Evolutionary conservation across 768 basidiomycete species (phyloP).

Genomic region (Plicaturopsis crispa): DNA sequence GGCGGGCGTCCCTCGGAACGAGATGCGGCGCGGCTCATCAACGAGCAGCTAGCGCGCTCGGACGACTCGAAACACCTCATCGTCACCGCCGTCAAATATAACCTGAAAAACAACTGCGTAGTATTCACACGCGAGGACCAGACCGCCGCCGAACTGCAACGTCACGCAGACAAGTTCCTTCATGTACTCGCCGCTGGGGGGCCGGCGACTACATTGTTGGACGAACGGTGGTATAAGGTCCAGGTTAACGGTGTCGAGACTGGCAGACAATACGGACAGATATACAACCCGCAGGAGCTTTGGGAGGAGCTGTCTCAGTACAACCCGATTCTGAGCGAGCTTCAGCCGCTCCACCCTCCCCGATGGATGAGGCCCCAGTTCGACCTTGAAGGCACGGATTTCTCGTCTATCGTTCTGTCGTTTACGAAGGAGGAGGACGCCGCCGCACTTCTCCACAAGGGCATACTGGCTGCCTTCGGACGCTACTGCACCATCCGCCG

Average conservation of each 20-base stretch:
- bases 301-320: not conserved
- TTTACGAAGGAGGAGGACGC: constrained; percentile 3
- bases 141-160: constrained; percentile 2
- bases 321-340: constrained; percentile 1
- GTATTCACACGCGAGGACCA: constrained; percentile 3
- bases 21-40: not conserved
- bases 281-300: constrained; percentile 1
- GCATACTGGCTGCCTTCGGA: constrained; percentile 5
- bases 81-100: constrained; percentile 4
- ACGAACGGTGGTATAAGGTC: constrained; percentile 5
- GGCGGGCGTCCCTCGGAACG: constrained; percentile 1
- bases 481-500: not conserved
- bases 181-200: not conserved
- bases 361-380: constrained; percentile 1
- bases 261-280: not conserved
- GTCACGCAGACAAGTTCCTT: not conserved
- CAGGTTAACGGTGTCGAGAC: constrained; percentile 4
- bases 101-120: constrained; percentile 4
- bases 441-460: constrained; percentile 1
- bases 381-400: not conserved
- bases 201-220: not conserved
- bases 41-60: constrained; percentile 1
- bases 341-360: no score
- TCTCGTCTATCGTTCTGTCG: constrained; percentile 4
- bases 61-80: not conserved